Evolutionary conservation across 2,329 filamentous ascomycete species (phyloP), one percentile per base, ranked within the genome.

Genomic region (Magnaporthiopsis poae): DNA sequence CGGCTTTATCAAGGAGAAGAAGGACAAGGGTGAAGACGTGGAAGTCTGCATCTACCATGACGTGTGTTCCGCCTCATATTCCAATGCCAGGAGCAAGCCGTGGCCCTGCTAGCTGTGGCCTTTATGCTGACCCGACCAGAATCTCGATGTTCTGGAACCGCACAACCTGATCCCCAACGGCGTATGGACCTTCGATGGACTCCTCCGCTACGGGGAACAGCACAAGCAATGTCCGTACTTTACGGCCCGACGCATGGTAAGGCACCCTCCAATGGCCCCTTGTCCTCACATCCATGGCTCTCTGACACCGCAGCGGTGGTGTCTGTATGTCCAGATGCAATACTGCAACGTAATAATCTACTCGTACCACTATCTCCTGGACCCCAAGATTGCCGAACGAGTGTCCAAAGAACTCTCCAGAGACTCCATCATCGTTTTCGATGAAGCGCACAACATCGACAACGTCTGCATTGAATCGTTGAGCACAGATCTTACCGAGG

Each of bases 281-380:
- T 25, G 8, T 35, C 18, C 60, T 64, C 66, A 69, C 15, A 70
- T 68, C 29, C 70, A 68, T 65, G 33, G 35, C 18, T 59, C 46
- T 25, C 46, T 56, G 46, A 56, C 46, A 56, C 46, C 46, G 8
- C 18, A 25, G 11, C 21, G 46, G 46, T 18, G 21, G 7, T 8
- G 3, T 9, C 21, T 11, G 7, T 11, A 11, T 39, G 11, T 39
- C 18, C 70, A 92, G 90, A 98, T 99, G 94, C 90, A 95, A 73
- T 98, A 93, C 75, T 99, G 95, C 84, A 98, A 99, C 75, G 92
- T 99, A 74, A 97, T 99, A 74, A 99, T 99, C 71, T 99, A 99
- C 80, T 99, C 95, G 0, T 99, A 99, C 75, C 95, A 99, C 77
- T 99, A 99, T 74, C 86, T 99, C 3, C 86, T 99, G 21, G 96